These are phyloP conservation scores for Pichia sp. DNA, from an alignment of 1,139 yeast species.

Conservation along the genomic window DNA sequence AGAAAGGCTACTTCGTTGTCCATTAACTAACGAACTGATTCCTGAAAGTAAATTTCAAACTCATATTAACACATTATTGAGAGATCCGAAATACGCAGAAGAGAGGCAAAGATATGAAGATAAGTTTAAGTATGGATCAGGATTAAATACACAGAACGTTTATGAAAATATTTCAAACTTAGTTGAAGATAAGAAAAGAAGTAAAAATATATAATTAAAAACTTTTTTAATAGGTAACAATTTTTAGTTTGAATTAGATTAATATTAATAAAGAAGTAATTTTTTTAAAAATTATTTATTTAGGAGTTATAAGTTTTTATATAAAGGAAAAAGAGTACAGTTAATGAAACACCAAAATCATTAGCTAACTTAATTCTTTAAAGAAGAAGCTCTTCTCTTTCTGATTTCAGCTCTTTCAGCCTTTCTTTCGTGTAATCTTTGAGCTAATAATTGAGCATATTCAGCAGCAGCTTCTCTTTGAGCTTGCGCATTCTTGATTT, in stretches of 20 bases:
- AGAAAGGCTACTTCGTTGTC: slow-evolving; percentile 54
- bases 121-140: slow-evolving; percentile 48
- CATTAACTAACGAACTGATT: slow-evolving; percentile 62
- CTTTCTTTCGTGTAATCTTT: slow-evolving; percentile 97
- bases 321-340: slow-evolving; percentile 1
- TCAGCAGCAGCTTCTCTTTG: slow-evolving; percentile 99
- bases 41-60: slow-evolving; percentile 68
- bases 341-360: neutral
- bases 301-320: slow-evolving; percentile 3
- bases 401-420: slow-evolving; percentile 96
- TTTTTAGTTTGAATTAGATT: neutral
- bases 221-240: neutral
- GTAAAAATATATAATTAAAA: neutral
- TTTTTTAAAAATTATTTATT: slow-evolving; percentile 2
- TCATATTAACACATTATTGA: slow-evolving; percentile 63
- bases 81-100: slow-evolving; percentile 74
- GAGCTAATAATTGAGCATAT: slow-evolving; percentile 97
- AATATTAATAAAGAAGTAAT: neutral
- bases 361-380: slow-evolving; percentile 51
- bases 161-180: slow-evolving; percentile 67
- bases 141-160: slow-evolving; percentile 63
- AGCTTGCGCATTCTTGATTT: slow-evolving; percentile 95
- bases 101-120: slow-evolving; percentile 60
- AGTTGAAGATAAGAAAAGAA: slow-evolving; percentile 27
- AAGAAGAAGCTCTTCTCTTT: slow-evolving; percentile 99